Base-by-base conservation (phyloP, 164 flowering plant genomes). In the Cinnamomum micranthum region DNA sequence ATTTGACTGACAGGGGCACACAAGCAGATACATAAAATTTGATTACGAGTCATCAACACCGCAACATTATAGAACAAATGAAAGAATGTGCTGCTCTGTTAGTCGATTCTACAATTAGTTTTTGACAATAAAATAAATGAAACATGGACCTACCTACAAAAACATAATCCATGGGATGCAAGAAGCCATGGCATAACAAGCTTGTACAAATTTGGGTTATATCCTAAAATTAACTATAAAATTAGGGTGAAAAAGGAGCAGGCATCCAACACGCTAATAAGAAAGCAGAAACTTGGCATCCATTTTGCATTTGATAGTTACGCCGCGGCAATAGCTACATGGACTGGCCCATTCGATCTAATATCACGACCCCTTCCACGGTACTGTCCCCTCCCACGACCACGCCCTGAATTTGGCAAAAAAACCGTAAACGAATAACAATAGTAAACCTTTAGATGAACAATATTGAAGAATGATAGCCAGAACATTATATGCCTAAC, bases 51-150 rank as follows among this genome's bases (percentile, higher is more conserved):
- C 60, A 17, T 55, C 20, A 20, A 55, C 60, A 55, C 5, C 20
- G n/a, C n/a, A 55, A 55, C 60, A 55, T 14, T 55, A 15, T 65
- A 5, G 65, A 70, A 64, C 33, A 78, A 84, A 82, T 80, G 60
- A 80, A 84, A 77, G 83, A 84, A 82, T 84, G 85, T 79, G 71
- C 83, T 82, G 81, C 80, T 71, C 84, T 23, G 70, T 77, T 55
- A 75, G 66, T 62, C 31, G 73, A 23, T 41, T 35, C 75, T 77
- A 81, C 77, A 78, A 62, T 71, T 67, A 68, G 73, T 69, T 47
- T 31, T 47, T 31, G 69, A n/a, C 28, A 31, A 31, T 9, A 65
- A 31, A 67, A 27, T 17, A 67, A 31, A 67, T 25, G 69, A 28
- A 67, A 67, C 33, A 67, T 3, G 19, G 17, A 31, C 75, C 78